A percentile compares a stretch with the other conserved stretches of the same genome.
phyloP scores from a whole-genome alignment of 2,329 filamentous ascomycete genomes.

The Paramyrothecium roridum region DNA sequence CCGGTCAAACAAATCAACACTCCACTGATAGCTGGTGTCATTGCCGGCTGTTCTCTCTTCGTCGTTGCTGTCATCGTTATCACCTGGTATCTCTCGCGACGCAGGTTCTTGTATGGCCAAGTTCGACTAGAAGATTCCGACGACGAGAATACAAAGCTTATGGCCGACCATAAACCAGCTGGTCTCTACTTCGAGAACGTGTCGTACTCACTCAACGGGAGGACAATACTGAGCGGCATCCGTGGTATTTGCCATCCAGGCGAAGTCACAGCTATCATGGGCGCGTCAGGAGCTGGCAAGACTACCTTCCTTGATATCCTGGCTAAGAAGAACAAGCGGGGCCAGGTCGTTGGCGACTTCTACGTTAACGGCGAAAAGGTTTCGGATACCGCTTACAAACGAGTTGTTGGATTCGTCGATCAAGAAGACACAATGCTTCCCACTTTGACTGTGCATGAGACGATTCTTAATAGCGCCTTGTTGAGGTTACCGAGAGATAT shows the following conservation, averaged over 20 bases:
- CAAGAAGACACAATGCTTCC: constrained; percentile 97
- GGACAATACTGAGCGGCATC: constrained; percentile 76
- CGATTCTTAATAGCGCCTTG: constrained; percentile 89
- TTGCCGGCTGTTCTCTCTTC: constrained; percentile 81
- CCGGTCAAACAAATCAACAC: constrained; percentile 96
- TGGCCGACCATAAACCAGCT: constrained; percentile 89
- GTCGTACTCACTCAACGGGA: constrained; percentile 82
- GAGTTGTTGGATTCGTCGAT: constrained; percentile 93
- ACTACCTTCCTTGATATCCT: constrained; percentile 96
- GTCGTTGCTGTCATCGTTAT: constrained; percentile 80
- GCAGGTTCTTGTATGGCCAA: constrained; percentile 65
- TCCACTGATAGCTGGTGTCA: constrained; percentile 89
- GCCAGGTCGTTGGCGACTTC: constrained; percentile 73
- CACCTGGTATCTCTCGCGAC: constrained; percentile 84
- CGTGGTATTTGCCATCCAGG: constrained; percentile 88
- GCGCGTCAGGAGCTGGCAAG: constrained; percentile 94
- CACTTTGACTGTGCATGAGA: constrained; percentile 95
- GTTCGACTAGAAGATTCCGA: constrained; percentile 87
- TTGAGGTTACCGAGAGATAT: constrained; percentile 91
- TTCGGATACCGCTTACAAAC: constrained; percentile 78
- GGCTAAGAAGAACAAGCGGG: constrained; percentile 94
- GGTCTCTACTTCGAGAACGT: constrained; percentile 86
- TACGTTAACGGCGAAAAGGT: constrained; percentile 94
- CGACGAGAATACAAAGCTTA: constrained; percentile 80
- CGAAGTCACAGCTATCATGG: constrained; percentile 98